Percentiles rank a stretch among this genome's conserved stretches.
These are phyloP conservation scores for Globisporangium nodosum DNA, from an alignment of 352 stramenopile species.

Conservation along the genomic window DNA sequence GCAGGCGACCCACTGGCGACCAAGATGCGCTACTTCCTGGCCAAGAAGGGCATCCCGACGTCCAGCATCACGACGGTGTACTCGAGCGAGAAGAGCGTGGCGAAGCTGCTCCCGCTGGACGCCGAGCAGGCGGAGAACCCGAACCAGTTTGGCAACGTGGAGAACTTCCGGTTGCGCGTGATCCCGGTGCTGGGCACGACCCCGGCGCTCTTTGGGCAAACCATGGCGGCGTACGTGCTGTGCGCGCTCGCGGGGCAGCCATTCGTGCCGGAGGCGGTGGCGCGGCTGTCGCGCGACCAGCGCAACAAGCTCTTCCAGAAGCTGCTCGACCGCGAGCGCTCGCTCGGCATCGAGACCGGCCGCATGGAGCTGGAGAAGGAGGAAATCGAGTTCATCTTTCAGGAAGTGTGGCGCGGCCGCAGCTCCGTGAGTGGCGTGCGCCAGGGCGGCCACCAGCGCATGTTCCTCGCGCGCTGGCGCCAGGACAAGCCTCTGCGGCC, in stretches of 20 bases:
- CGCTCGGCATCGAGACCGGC: conserved; percentile 45
- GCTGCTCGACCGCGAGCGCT: conserved; percentile 69
- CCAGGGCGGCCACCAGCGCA: conserved; percentile 67
- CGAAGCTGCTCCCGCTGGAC: conserved; percentile 93
- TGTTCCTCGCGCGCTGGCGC: conserved; percentile 85
- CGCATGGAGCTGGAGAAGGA: conserved; percentile 77
- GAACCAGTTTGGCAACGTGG: conserved; percentile 93
- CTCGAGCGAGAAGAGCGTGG: conserved; percentile 95
- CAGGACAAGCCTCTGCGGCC: conserved; percentile 52
- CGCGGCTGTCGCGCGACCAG: conserved; percentile 72
- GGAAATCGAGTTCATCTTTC: conserved; percentile 86
- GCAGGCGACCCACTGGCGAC: conserved; percentile 91
- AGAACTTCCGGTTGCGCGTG: conserved; percentile 95
- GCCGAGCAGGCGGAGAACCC: conserved; percentile 85
- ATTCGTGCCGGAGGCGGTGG: conserved; percentile 71
- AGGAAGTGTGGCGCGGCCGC: conserved; percentile 78
- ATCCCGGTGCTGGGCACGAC: conserved; percentile 93
- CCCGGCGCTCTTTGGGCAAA: conserved; percentile 97
- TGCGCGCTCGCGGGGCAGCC: conserved; percentile 91
- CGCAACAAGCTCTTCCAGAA: conserved; percentile 85
- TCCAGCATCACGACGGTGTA: conserved; percentile 86
- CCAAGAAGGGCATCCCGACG: conserved; percentile 69
- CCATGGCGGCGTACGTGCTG: conserved; percentile 93
- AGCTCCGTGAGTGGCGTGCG: conserved; percentile 64
- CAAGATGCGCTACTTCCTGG: conserved; percentile 94